Evolutionary conservation across 805 yeast species (phyloP).

Genomic region (Sugiyamaella boreocaroliniensis): DNA sequence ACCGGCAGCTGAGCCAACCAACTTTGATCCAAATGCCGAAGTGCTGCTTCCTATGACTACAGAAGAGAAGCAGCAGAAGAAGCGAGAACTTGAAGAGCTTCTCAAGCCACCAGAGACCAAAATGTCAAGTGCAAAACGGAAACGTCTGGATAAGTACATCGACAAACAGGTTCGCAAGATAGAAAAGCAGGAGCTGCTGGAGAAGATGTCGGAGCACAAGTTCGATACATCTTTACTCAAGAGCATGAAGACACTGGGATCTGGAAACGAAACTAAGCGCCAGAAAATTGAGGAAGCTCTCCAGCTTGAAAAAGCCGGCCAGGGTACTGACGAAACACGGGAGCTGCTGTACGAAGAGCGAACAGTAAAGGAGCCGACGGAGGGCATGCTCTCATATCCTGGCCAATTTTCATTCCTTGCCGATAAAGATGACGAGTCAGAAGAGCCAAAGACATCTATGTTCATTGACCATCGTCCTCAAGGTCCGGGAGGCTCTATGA

Average conservation of each 20-base stretch:
- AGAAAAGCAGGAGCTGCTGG: constrained; percentile 71
- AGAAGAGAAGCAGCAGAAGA: constrained; percentile 57
- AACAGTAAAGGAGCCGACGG: constrained; percentile 56
- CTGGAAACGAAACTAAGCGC: constrained; percentile 56
- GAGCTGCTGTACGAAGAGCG: constrained; percentile 66
- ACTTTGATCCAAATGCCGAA: constrained; percentile 52
- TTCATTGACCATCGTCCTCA: constrained; percentile 71
- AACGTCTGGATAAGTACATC: constrained; percentile 83
- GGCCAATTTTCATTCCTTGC: constrained; percentile 9
- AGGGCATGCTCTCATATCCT: constrained; percentile 1
- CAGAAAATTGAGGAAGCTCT: constrained; percentile 73
- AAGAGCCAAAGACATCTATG: constrained; percentile 30
- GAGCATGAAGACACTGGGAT: constrained; percentile 73
- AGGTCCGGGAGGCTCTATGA: constrained; percentile 45
- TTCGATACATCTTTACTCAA: constrained; percentile 66
- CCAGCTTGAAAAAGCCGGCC: constrained; percentile 63
- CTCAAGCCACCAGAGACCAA: constrained; percentile 61
- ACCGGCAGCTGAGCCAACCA: constrained; percentile 15
- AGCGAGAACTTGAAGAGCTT: constrained; percentile 55
- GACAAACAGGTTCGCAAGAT: constrained; percentile 80
- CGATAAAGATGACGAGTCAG: constrained; percentile 13
- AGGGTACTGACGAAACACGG: constrained; percentile 53
- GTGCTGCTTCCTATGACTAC: constrained; percentile 55
- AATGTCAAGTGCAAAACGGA: constrained; percentile 59
- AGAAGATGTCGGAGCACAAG: constrained; percentile 56